A percentile compares a stretch with the other conserved stretches of the same genome.
phyloP scores from a whole-genome alignment of 1,139 yeast species.

The Magnusiomyces tetraspermus region DNA sequence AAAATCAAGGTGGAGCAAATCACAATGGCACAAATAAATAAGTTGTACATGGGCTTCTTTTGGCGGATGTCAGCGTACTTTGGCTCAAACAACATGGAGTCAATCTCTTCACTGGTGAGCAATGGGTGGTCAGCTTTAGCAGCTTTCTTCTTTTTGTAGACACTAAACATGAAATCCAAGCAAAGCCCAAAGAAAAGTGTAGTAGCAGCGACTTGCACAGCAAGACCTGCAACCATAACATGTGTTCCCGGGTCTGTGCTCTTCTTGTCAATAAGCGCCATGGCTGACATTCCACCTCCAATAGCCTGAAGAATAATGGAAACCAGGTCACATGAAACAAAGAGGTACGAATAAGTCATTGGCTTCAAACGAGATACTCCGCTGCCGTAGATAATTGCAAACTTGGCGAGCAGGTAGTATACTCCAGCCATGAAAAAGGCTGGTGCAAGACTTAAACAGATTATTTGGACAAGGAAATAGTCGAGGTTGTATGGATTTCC shows the following conservation, averaged over 20 bases:
- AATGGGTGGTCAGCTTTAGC: background rate
- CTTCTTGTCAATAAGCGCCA: conserved; percentile 36
- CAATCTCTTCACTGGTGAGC: background rate
- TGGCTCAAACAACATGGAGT: conserved; percentile 30
- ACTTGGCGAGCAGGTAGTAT: conserved; percentile 65
- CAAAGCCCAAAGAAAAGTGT: conserved; percentile 49
- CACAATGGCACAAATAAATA: conserved; percentile 18
- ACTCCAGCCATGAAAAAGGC: conserved; percentile 86
- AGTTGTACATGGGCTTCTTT: conserved; percentile 34
- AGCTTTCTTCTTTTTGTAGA: conserved; percentile 31
- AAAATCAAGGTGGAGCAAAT: conserved; percentile 43
- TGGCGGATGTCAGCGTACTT: conserved; percentile 38
- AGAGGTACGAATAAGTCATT: conserved; percentile 62
- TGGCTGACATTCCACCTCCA: conserved; percentile 74
- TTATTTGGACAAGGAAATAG: conserved; percentile 55
- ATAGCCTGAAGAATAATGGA: conserved; percentile 69
- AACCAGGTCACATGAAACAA: conserved; percentile 56
- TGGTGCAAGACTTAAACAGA: conserved; percentile 71
- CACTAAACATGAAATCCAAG: conserved; percentile 42
- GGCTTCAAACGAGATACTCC: conserved; percentile 57
- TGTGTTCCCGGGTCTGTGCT: conserved; percentile 50
- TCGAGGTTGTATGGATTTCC: conserved; percentile 34
- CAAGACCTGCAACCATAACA: conserved; percentile 75
- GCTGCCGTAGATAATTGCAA: conserved; percentile 61
- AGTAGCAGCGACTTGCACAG: conserved; percentile 71